Conservation (phyloP, 2,329 filamentous ascomycete species). For the Fragosphaeria purpurea region DNA sequence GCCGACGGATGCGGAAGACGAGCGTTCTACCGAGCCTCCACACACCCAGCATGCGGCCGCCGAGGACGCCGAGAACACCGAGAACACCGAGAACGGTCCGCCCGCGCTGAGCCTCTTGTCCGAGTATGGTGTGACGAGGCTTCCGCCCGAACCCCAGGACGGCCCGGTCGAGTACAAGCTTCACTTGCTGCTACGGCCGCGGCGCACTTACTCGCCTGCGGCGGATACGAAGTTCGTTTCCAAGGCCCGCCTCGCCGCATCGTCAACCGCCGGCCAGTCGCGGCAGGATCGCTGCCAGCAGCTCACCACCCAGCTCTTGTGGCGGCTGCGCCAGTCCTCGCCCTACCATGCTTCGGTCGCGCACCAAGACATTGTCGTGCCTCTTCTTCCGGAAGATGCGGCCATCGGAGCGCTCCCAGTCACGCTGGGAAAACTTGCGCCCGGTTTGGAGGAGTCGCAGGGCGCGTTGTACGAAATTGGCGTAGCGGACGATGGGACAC, state of each 20-base stretch:
- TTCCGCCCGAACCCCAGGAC: conserved; percentile 86
- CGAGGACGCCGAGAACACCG: not conserved
- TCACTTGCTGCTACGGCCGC: conserved; percentile 71
- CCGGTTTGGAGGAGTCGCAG: conserved; percentile 83
- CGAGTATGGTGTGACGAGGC: conserved; percentile 59
- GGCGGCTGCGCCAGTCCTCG: conserved; percentile 90
- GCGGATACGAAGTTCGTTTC: conserved; percentile 17
- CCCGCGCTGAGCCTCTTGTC: conserved; percentile 33
- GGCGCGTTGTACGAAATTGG: conserved; percentile 95
- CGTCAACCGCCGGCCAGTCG: conserved; percentile 41
- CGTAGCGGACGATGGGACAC: conserved; percentile 84
- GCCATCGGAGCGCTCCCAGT: conserved; percentile 35
- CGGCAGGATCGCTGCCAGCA: conserved; percentile 81
- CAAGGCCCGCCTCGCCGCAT: conserved; percentile 15
- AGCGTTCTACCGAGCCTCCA: not conserved
- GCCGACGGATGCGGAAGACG: conserved; percentile 30
- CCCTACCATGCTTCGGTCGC: conserved; percentile 78
- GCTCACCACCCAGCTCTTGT: conserved; percentile 87
- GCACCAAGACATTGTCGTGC: conserved; percentile 58
- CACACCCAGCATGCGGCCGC: conserved; percentile 15
- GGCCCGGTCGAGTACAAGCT: conserved; percentile 96
- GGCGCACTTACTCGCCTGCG: conserved; percentile 56
- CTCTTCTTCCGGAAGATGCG: conserved; percentile 54
- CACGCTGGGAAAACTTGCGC: conserved; percentile 48
- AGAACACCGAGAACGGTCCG: not conserved